Evolutionary conservation across 164 flowering plant genomes (phyloP), one percentile per base, ranked within the genome.

Genomic region (Houttuynia cordata): DNA sequence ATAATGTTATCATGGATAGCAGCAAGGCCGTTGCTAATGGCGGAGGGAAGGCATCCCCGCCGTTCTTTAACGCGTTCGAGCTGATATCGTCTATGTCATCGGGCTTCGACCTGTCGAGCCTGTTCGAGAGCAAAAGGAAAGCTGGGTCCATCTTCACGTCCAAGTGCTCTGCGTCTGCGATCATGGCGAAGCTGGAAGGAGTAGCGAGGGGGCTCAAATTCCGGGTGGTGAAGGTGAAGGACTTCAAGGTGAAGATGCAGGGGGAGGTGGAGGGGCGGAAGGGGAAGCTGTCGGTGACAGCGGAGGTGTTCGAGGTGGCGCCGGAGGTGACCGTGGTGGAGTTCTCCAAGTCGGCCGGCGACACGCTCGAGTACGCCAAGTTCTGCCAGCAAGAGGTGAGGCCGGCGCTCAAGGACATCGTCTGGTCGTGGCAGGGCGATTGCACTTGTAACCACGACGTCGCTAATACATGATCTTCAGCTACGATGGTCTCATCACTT

Each of bases 221-320:
- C 50, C 70, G 56, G 67, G 75, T 82, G 0, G 30, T n/a, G 34
- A 78, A 67, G 58, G 65, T 64, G 51, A 83, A 79, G 71, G 86
- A 80, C 13, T 84, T 75, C 66, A 89, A 80, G 70, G 54, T 86
- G 65, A 78, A 57, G 68, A 54, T 89, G 70, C 76, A 78, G 53
- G 83, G 88, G 24, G 23, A 58, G 0, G 61, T 63, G 3, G 89
- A 85, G 57, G 96, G 96, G 14, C 57, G 91, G 54, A 85, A 83
- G 59, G 94, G 96, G 70, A 24, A 49, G 72, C 65, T 89, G 51
- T 51, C 80, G 22, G 75, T 86, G 62, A 81, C 81, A 24, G 96
- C 94, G 24, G 94, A 89, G 82, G 84, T 86, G 52, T 84, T 80
- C 64, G 84, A 83, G 74, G 83, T 77, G 63, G 91, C 86, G 62